A percentile compares a stretch with the other conserved stretches of the same genome.
phyloP scores from a whole-genome alignment of 495 filamentous ascomycete genomes.

The Penicillium riverlandense region DNA sequence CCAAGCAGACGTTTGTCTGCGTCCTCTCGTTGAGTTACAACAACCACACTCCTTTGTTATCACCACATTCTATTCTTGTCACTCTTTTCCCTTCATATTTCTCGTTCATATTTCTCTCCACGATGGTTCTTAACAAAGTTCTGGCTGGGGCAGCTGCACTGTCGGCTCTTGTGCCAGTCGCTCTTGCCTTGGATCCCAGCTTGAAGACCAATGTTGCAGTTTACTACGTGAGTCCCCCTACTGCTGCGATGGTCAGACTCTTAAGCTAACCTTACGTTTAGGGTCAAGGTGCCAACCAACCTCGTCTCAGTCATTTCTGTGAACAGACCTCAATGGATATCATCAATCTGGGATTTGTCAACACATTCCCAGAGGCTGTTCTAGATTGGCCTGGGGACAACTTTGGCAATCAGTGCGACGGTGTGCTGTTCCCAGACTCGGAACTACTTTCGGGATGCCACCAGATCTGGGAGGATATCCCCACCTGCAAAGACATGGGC shows the following conservation, averaged over 20 bases:
- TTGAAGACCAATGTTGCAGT: constrained; percentile 54
- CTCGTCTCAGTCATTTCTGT: constrained; percentile 50
- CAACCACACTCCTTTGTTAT: background rate
- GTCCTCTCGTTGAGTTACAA: constrained; percentile 39
- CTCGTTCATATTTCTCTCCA: constrained; percentile 14
- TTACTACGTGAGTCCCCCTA: constrained; percentile 48
- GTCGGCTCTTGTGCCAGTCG: constrained; percentile 18
- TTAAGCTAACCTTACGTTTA: constrained; percentile 15
- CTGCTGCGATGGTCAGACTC: background rate
- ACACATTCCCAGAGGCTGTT: constrained; percentile 50
- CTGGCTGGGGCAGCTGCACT: constrained; percentile 22
- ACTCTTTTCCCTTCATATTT: constrained; percentile 8
- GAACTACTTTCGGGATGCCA: constrained; percentile 39
- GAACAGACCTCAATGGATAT: constrained; percentile 53
- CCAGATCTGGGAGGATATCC: constrained; percentile 55
- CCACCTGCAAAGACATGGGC: constrained; percentile 53
- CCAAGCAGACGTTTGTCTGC: constrained; percentile 39
- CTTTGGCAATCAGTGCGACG: constrained; percentile 60
- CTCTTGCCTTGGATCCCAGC: constrained; percentile 41
- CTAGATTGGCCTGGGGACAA: constrained; percentile 52
- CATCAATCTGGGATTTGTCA: constrained; percentile 60
- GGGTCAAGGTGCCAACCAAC: constrained; percentile 43
- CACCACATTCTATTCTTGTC: background rate
- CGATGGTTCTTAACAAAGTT: constrained; percentile 23
- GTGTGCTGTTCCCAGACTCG: constrained; percentile 33